Percentiles rank a stretch among this genome's conserved stretches.
phyloP scores from a whole-genome alignment of 768 basidiomycete genomes.

The Suillus fuscotomentosus region DNA sequence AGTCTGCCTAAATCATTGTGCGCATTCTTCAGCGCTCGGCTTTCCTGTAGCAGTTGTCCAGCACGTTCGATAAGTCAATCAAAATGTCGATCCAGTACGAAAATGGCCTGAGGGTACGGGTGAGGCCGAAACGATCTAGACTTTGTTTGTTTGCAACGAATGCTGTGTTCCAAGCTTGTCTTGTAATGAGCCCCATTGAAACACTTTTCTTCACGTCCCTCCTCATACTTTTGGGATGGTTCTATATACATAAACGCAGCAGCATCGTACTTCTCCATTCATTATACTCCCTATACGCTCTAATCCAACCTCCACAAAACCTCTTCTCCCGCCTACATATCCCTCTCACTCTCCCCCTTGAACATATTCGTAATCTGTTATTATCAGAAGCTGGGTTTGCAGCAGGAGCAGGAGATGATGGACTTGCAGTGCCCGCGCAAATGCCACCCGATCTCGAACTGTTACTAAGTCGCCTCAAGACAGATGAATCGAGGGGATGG shows the following conservation, averaged over 20 bases:
- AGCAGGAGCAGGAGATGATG: constrained; percentile 14
- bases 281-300: constrained; percentile 43
- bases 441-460: constrained; percentile 49
- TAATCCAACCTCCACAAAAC: constrained; percentile 56
- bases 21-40: too few relatives aligned
- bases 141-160: too few relatives aligned
- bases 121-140: too few relatives aligned
- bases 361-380: constrained; percentile 48
- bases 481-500: constrained; percentile 53
- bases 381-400: constrained; percentile 40
- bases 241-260: not conserved
- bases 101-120: too few relatives aligned
- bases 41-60: too few relatives aligned
- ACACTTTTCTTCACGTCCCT: too few relatives aligned
- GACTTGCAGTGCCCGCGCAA: constrained; percentile 11
- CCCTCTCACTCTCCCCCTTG: constrained; percentile 53
- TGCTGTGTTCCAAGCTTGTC: too few relatives aligned
- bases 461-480: constrained; percentile 53
- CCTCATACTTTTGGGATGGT: too few relatives aligned
- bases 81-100: too few relatives aligned
- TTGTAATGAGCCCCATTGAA: too few relatives aligned
- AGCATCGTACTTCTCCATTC: constrained; percentile 48
- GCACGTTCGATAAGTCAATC: too few relatives aligned
- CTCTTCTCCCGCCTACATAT: constrained; percentile 56
- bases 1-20: too few relatives aligned